Evolutionary conservation across 2,329 filamentous ascomycete genomes (phyloP).

Genomic region (Alternaria dauci): DNA sequence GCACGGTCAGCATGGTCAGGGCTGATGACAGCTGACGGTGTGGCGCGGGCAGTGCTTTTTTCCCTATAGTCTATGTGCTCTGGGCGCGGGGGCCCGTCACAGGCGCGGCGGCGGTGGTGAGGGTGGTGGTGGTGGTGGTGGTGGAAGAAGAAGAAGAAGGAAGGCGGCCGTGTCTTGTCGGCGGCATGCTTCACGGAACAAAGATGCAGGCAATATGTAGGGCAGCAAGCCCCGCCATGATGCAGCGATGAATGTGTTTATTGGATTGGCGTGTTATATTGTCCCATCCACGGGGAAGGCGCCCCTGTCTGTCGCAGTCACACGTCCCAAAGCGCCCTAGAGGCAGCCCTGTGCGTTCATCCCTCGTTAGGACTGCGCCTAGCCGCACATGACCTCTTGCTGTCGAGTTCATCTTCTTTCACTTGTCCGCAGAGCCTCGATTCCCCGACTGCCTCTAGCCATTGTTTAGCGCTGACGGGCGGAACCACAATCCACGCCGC

Average conservation of each 20-base stretch:
- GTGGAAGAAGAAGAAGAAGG: not conserved
- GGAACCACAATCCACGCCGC: conserved; percentile 21
- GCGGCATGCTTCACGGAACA: not conserved
- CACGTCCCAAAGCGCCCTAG: conserved; percentile 23
- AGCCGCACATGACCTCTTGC: conserved; percentile 12
- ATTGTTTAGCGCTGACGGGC: conserved; percentile 14
- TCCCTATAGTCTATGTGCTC: conserved; percentile 15
- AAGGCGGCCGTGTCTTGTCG: not conserved
- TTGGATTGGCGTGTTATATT: conserved; percentile 15
- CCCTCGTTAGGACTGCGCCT: conserved; percentile 19
- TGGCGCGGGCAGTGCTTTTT: conserved; percentile 20
- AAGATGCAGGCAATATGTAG: not conserved
- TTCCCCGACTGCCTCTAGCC: conserved; percentile 12
- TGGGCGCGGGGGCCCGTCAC: conserved; percentile 7
- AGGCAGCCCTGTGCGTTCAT: conserved; percentile 25
- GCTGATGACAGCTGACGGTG: conserved; percentile 21
- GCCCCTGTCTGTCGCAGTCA: conserved; percentile 26
- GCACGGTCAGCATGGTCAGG: conserved; percentile 10
- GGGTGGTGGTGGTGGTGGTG: not conserved
- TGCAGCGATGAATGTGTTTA: conserved; percentile 2
- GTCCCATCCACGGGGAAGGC: conserved; percentile 19
- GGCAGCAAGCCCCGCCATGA: conserved; percentile 4
- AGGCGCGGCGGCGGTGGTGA: not conserved
- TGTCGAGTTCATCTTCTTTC: conserved; percentile 8
- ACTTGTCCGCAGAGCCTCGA: conserved; percentile 9